Evolutionary conservation across 495 filamentous ascomycete species (phyloP).

Genomic region (Talaromyces wortmannii): DNA sequence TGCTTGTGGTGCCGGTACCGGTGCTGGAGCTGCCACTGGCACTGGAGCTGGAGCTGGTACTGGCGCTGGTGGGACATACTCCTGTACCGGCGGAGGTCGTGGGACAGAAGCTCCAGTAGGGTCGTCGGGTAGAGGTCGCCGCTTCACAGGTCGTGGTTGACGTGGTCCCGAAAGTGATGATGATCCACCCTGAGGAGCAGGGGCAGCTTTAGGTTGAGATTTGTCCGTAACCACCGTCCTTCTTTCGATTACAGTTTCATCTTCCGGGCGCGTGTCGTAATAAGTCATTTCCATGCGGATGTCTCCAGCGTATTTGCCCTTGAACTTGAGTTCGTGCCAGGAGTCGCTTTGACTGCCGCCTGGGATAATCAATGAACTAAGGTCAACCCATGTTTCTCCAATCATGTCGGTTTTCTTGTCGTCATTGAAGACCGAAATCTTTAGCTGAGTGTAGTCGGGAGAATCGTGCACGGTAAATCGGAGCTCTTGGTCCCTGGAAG

Average conservation of each 20-base stretch:
- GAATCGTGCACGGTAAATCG: constrained; percentile 95
- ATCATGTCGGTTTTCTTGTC: constrained; percentile 95
- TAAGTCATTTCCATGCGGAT: constrained; percentile 93
- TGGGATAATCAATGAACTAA: constrained; percentile 71
- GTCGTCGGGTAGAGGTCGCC: constrained; percentile 72
- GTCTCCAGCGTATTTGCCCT: constrained; percentile 90
- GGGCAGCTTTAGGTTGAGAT: constrained; percentile 8
- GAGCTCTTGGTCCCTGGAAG: constrained; percentile 87
- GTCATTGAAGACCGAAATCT: constrained; percentile 94
- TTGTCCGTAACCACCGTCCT: constrained; percentile 37
- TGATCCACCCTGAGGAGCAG: constrained; percentile 6
- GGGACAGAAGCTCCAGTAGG: constrained; percentile 40
- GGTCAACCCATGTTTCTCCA: constrained; percentile 81
- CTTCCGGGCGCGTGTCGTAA: constrained; percentile 82
- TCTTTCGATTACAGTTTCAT: constrained; percentile 53
- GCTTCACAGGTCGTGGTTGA: constrained; percentile 57
- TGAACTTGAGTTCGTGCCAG: constrained; percentile 83
- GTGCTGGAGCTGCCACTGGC: background rate
- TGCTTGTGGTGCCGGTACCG: background rate
- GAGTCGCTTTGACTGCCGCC: constrained; percentile 89
- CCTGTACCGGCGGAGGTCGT: constrained; percentile 19
- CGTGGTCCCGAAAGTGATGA: constrained; percentile 50
- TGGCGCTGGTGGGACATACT: background rate
- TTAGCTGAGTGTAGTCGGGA: constrained; percentile 87
- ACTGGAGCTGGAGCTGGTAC: background rate